Evolutionary conservation across 495 filamentous ascomycete genomes (phyloP), one percentile per base, ranked within the genome.

Genomic region (Talaromyces thailandensis): DNA sequence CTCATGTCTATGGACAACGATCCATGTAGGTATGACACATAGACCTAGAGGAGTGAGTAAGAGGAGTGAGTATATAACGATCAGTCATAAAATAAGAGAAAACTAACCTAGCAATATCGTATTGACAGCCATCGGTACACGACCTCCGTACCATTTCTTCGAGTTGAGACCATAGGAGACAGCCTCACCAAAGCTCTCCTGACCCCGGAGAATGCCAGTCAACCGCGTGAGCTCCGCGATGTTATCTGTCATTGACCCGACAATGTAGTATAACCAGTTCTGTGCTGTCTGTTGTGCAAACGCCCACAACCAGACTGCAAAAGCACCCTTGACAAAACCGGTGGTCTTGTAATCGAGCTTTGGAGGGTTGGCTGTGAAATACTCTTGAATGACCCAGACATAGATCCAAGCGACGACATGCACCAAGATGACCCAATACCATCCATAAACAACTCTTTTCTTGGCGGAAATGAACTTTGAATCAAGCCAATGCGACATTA

Each of bases 101-200:
- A 4, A 55, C 51, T 11, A 16, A 80, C 79, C 75, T 1, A 81
- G 68, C 26, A 81, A 62, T 28, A 81, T 80, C 5, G 78, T 81
- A 45, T 81, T 81, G 0, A 81, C 76, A 4, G 76, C 75, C 40
- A 81, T 65, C 26, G 78, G 79, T 23, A 82, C 78, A 28, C 79
- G 63, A 8, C 79, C 78, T 0, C 77, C 79, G 43, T 72, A 65
- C 79, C 77, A 82, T 23, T 77, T 69, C 4, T 68, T 66, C 0
- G 76, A 77, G 51, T 79, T 80, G 1, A 87, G 60, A 4, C 84
- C 84, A 64, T 80, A 86, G 21, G 82, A 83, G 3, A 88, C 66
- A 6, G 85, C 85, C 67, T 86, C 80, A 63, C 80, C 80, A 28
- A 83, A 85, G 43, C 82, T 84, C 64, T 87, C 84, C 2, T 83